These are phyloP conservation scores for Citrus trifoliata DNA, from an alignment of 345 rosid species.

Conservation along the genomic window DNA sequence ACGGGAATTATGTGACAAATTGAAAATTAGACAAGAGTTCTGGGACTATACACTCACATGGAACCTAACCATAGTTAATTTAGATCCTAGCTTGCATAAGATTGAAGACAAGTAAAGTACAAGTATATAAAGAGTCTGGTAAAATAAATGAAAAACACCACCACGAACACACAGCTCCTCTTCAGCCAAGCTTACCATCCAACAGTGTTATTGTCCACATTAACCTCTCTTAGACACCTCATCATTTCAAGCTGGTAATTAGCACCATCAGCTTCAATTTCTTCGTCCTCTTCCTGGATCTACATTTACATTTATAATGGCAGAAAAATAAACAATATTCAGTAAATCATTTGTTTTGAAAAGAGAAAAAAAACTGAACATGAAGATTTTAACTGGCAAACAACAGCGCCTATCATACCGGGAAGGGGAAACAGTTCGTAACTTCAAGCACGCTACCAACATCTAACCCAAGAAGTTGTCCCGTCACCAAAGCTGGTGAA, in stretches of 20 bases:
- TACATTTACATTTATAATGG: constrained; percentile 11
- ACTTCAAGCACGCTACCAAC: constrained; percentile 99
- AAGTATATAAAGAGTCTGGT: not conserved
- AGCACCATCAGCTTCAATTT: constrained; percentile 98
- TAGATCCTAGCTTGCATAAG: not conserved
- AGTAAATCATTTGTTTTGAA: not conserved
- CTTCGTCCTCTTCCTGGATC: constrained; percentile 93
- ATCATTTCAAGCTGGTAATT: constrained; percentile 99
- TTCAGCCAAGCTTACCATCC: constrained; percentile 61
- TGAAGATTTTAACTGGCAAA: not conserved
- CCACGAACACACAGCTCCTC: not conserved
- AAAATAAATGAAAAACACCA: not conserved
- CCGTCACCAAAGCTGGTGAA: constrained; percentile 91
- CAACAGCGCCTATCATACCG: constrained; percentile 34
- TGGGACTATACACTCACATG: not conserved
- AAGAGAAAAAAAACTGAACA: not conserved
- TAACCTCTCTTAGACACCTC: constrained; percentile 97
- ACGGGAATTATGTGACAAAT: not conserved
- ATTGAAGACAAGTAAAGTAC: not conserved
- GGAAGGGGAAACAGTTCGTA: constrained; percentile 98
- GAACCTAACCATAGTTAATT: not conserved
- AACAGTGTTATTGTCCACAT: constrained; percentile 97
- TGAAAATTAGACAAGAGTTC: not conserved
- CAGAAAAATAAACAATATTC: not conserved
- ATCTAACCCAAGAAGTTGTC: constrained; percentile 97